These are phyloP conservation scores for Elsinoe arachidis DNA, from an alignment of 2,329 filamentous ascomycete genomes.

Conservation along the genomic window DNA sequence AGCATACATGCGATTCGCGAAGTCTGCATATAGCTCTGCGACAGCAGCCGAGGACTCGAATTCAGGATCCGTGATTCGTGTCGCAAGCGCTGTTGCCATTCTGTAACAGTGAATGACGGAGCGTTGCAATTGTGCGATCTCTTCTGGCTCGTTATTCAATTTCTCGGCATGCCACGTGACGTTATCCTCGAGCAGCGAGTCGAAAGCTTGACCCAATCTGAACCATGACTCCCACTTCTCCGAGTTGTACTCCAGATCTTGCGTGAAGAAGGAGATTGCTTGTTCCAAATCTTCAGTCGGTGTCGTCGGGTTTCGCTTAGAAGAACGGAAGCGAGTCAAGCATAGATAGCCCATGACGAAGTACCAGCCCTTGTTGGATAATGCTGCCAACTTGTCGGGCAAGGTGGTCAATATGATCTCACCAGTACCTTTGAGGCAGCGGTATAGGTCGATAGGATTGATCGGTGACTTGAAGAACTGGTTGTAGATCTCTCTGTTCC, in stretches of 20 bases:
- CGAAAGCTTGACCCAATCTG: slow-evolving; percentile 75
- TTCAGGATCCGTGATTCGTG: slow-evolving; percentile 47
- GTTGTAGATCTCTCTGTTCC: slow-evolving; percentile 76
- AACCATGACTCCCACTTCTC: slow-evolving; percentile 90
- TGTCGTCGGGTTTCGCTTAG: slow-evolving; percentile 59
- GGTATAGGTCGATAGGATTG: slow-evolving; percentile 69
- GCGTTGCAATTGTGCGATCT: slow-evolving; percentile 67
- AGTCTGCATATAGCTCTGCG: slow-evolving; percentile 59
- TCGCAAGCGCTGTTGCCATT: slow-evolving; percentile 57
- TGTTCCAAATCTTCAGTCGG: slow-evolving; percentile 78
- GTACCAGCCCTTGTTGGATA: slow-evolving; percentile 83
- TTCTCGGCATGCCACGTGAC: slow-evolving; percentile 87
- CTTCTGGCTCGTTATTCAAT: slow-evolving; percentile 71
- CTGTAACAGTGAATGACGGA: slow-evolving; percentile 71
- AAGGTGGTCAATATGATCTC: slow-evolving; percentile 61
- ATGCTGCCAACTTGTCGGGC: slow-evolving; percentile 52
- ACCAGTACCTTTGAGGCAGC: slow-evolving; percentile 69
- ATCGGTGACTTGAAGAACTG: slow-evolving; percentile 76
- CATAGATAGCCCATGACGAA: slow-evolving; percentile 84
- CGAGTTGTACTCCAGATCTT: slow-evolving; percentile 73
- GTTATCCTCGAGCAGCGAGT: slow-evolving; percentile 78
- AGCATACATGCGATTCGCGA: slow-evolving; percentile 59
- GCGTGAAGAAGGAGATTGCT: slow-evolving; percentile 67
- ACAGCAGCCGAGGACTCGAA: slow-evolving; percentile 48
- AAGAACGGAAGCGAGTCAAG: slow-evolving; percentile 71